Evolutionary conservation across 371 early-diverging fungal genomes (phyloP).

Genomic region (Actinomucor elegans): DNA sequence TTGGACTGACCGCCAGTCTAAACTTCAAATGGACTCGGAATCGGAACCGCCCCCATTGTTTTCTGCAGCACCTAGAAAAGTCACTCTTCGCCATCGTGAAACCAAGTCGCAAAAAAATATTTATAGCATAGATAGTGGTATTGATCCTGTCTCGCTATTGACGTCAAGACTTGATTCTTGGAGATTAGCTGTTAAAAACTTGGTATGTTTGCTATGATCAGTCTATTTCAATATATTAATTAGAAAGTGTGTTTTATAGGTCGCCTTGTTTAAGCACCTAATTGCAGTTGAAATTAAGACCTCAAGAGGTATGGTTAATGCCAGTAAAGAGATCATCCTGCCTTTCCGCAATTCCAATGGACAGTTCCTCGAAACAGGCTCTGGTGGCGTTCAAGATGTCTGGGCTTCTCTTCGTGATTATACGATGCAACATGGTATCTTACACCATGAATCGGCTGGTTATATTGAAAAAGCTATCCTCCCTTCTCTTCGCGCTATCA

Average conservation of each 20-base stretch:
- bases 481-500: slow-evolving; percentile 37
- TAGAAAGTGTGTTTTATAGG: slow-evolving; percentile 19
- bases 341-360: slow-evolving; percentile 33
- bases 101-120: slow-evolving; percentile 28
- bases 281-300: slow-evolving; percentile 26
- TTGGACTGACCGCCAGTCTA: slow-evolving; percentile 22
- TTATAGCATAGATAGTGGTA: slow-evolving; percentile 43
- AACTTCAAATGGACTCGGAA: slow-evolving; percentile 12
- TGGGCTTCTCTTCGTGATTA: slow-evolving; percentile 42
- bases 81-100: slow-evolving; percentile 13
- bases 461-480: slow-evolving; percentile 36
- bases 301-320: slow-evolving; percentile 25
- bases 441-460: slow-evolving; percentile 38
- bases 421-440: slow-evolving; percentile 35
- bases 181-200: slow-evolving; percentile 35
- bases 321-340: slow-evolving; percentile 19
- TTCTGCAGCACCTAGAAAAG: slow-evolving; percentile 21
- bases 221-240: too few species aligned
- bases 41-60: slow-evolving; percentile 39
- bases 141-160: slow-evolving; percentile 38
- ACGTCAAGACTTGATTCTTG: slow-evolving; percentile 34
- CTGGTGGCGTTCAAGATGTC: slow-evolving; percentile 48
- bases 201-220: slow-evolving; percentile 34
- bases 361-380: slow-evolving; percentile 32
- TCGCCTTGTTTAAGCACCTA: slow-evolving; percentile 34